Evolutionary conservation across 805 yeast species (phyloP).

Genomic region (Wickerhamomyces canadensis): DNA sequence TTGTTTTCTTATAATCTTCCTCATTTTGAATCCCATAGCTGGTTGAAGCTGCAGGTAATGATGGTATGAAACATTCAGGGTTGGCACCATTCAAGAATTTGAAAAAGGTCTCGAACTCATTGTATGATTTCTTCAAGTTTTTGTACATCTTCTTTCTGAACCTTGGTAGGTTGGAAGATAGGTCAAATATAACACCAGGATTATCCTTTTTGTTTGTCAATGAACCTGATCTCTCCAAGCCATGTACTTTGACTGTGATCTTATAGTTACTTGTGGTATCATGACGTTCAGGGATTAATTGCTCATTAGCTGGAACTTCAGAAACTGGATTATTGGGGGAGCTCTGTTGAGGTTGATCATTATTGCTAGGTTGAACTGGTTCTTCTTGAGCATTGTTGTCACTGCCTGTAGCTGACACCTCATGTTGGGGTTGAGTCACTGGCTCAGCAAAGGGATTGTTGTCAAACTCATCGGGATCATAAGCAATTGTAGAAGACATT

Average conservation of each 20-base stretch:
- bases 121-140: slow-evolving; percentile 73
- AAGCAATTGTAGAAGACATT: slow-evolving; percentile 41
- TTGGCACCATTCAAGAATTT: slow-evolving; percentile 74
- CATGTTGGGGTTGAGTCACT: slow-evolving; percentile 15
- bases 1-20: slow-evolving; percentile 62
- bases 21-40: slow-evolving; percentile 80
- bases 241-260: slow-evolving; percentile 53
- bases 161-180: slow-evolving; percentile 62
- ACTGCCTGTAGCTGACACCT: slow-evolving; percentile 5
- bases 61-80: slow-evolving; percentile 90
- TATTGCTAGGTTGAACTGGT: background rate
- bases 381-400: slow-evolving; percentile 1
- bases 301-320: slow-evolving; percentile 3
- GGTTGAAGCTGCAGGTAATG: slow-evolving; percentile 70
- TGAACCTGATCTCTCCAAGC: slow-evolving; percentile 60
- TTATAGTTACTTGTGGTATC: slow-evolving; percentile 28
- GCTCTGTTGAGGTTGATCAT: slow-evolving; percentile 1
- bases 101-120: slow-evolving; percentile 72
- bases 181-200: slow-evolving; percentile 74
- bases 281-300: slow-evolving; percentile 21
- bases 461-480: slow-evolving; percentile 51
- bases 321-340: slow-evolving; percentile 2
- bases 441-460: slow-evolving; percentile 59
- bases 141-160: slow-evolving; percentile 67
- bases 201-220: slow-evolving; percentile 56